Evolutionary conservation across 2,329 filamentous ascomycete species (phyloP).

Genomic region (Bipolaris gigantea): DNA sequence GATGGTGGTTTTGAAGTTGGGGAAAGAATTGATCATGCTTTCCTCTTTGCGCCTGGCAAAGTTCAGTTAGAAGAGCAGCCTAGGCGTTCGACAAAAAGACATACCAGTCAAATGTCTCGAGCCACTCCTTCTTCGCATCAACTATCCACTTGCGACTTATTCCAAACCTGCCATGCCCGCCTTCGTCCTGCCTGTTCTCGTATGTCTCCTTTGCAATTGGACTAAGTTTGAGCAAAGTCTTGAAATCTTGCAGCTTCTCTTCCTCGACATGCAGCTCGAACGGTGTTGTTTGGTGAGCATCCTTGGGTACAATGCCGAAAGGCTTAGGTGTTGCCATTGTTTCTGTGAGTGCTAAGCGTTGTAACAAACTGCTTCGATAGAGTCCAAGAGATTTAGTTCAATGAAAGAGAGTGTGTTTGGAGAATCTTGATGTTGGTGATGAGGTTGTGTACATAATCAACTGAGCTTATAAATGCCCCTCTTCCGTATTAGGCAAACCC

Average conservation of each 20-base stretch:
- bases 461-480: constrained; percentile 7
- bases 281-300: constrained; percentile 19
- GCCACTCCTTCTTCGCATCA: constrained; percentile 35
- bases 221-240: constrained; percentile 31
- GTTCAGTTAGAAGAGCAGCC: background rate
- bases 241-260: constrained; percentile 34
- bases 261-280: constrained; percentile 35
- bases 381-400: background rate
- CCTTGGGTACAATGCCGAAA: constrained; percentile 19
- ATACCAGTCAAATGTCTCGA: constrained; percentile 42
- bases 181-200: constrained; percentile 32
- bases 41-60: constrained; percentile 43
- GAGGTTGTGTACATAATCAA: background rate
- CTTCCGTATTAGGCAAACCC: background rate
- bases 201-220: constrained; percentile 38
- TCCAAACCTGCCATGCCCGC: constrained; percentile 33
- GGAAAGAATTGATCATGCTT: constrained; percentile 53
- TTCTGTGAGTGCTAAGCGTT: background rate
- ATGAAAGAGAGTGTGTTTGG: background rate
- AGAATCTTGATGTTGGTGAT: background rate
- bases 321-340: constrained; percentile 23
- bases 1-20: constrained; percentile 53
- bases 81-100: background rate
- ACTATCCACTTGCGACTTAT: constrained; percentile 38
- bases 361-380: background rate